Evolutionary conservation across 208 protist species (phyloP), one percentile per base, ranked within the genome.

Genomic region (Acanthamoeba triangularis): DNA sequence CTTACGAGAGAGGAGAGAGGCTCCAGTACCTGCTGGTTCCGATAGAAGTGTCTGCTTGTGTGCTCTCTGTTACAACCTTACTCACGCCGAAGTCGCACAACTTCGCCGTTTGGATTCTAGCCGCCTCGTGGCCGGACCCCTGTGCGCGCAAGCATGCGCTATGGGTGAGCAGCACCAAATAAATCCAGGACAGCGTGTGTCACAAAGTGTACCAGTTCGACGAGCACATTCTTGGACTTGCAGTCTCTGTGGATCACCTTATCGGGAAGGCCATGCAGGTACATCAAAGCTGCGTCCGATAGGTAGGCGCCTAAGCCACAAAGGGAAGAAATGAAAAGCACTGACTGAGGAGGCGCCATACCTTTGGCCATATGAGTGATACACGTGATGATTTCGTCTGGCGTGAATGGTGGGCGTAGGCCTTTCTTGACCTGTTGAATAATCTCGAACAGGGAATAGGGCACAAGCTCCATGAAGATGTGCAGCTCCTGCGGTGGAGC

Each of bases 201-300:
- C n/a, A n/a, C n/a, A n/a, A n/a, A n/a, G n/a, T n/a, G n/a, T 61
- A 92, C 87, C 87, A 74, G 6, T 41, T 92, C 87, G 49, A 92
- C 20, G 25, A 92, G 59, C 28, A 92, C 87, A 33, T 92, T 92
- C 23, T 92, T 92, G 13, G 87, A 92, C 35, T 92, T 92, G 56
- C 72, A 4, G 16, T 23, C 8, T 10, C 87, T 35, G 33, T 92
- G 87, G 49, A 92, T 92, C 16, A 92, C 63, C 35, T 92, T 92
- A 20, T 92, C 56, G 7, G 87, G 87, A 13, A 92, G 63, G 5
- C 87, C 23, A 33, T 92, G 87, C 8, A 92, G 30, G 28, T 92
- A 92, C 87, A 92, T 92, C 56, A 92, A 10, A 37, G 35, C 85
- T 91, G 41, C 3, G 4, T 6, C 37, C 8, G 25, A 33, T 3